These are phyloP conservation scores for Fraxinus americana DNA, from an alignment of 257 asterid species.

Conservation along the genomic window DNA sequence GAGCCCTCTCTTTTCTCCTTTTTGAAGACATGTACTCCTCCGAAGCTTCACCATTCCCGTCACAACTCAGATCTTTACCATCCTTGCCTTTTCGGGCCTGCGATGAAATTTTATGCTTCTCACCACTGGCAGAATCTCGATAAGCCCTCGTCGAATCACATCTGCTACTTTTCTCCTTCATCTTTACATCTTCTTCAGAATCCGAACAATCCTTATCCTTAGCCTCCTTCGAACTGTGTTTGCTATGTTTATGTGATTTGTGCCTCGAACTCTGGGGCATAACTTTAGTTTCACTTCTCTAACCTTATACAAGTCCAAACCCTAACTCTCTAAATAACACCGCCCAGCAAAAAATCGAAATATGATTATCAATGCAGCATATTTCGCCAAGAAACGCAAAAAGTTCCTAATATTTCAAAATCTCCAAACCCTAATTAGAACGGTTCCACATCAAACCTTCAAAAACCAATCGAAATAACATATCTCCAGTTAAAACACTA, in stretches of 20 bases:
- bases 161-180: slow-evolving; percentile 59
- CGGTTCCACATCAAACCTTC: slow-evolving; percentile 22
- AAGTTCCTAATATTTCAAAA: not conserved
- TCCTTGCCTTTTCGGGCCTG: slow-evolving; percentile 60
- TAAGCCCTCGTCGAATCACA: slow-evolving; percentile 57
- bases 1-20: slow-evolving; percentile 74
- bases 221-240: slow-evolving; percentile 61
- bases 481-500: slow-evolving; percentile 23
- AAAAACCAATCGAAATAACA: slow-evolving; percentile 20
- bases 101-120: slow-evolving; percentile 75
- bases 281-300: slow-evolving; percentile 26
- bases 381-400: not conserved
- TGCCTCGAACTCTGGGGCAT: slow-evolving; percentile 95
- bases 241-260: slow-evolving; percentile 90
- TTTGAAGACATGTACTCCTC: slow-evolving; percentile 77
- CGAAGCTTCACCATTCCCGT: slow-evolving; percentile 61
- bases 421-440: slow-evolving; percentile 65
- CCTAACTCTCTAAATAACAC: slow-evolving; percentile 1
- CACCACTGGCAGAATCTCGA: slow-evolving; percentile 74
- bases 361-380: not conserved
- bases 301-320: slow-evolving; percentile 8
- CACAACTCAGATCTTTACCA: slow-evolving; percentile 58
- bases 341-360: not conserved
- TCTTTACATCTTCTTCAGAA: slow-evolving; percentile 74
- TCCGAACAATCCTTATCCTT: slow-evolving; percentile 60